Evolutionary conservation across 495 filamentous ascomycete species (phyloP).

Genomic region (Aspergillus funiculosus): DNA sequence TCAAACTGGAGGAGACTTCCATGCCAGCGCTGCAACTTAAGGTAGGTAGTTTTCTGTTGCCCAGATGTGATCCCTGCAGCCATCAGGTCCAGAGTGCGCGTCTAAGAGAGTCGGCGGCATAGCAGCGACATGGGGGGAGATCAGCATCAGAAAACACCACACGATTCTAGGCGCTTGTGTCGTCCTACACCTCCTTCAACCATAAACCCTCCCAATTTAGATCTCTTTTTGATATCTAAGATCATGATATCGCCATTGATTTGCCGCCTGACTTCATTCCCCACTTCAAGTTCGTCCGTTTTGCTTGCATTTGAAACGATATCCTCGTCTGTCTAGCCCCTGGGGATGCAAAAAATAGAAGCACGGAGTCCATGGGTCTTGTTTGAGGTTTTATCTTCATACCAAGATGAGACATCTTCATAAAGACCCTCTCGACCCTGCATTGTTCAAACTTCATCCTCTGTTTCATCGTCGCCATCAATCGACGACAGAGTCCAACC

Average conservation of each 20-base stretch:
- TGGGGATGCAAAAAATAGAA: constrained; percentile 18
- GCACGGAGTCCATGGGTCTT: constrained; percentile 10
- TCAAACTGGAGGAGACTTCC: constrained; percentile 3
- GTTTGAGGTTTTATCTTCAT: constrained; percentile 16
- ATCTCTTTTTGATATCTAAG: constrained; percentile 3
- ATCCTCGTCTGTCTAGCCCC: constrained; percentile 3
- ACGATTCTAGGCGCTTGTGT: too few species aligned
- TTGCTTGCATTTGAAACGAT: constrained; percentile 10
- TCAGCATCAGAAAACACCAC: constrained; percentile 3
- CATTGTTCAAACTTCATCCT: background rate
- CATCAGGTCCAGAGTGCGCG: constrained; percentile 7
- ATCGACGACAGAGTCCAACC: constrained; percentile 1
- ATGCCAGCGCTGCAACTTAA: too few species aligned
- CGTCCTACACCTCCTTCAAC: constrained; percentile 5
- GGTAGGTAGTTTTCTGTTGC: too few species aligned
- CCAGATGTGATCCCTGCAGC: constrained; percentile 11
- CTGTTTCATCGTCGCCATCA: background rate
- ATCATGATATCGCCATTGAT: constrained; percentile 7
- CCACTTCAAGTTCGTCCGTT: constrained; percentile 19
- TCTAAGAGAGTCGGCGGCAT: constrained; percentile 4
- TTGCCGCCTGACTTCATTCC: constrained; percentile 12
- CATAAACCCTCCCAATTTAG: constrained; percentile 17
- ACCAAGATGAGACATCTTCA: constrained; percentile 11
- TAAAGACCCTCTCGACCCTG: constrained; percentile 5
- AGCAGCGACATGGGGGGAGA: background rate